A percentile compares a stretch with the other conserved stretches of the same genome.
Evolutionary conservation across 306 rosid genomes (phyloP).

Genomic region (Ormosia emarginata): DNA sequence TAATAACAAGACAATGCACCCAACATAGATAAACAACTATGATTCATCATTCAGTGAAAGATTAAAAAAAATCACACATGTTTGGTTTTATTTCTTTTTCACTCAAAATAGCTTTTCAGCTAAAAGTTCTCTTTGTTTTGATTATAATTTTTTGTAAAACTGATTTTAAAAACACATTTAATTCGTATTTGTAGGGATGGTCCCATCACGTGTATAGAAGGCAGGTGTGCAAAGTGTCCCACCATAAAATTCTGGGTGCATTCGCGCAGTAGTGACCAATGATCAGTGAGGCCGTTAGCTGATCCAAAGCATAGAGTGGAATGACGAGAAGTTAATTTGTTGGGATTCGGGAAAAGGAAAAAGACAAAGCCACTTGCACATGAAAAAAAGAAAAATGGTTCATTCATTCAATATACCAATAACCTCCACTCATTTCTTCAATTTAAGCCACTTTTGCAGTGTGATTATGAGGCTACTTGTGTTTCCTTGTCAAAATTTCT

Average conservation of each 20-base stretch:
- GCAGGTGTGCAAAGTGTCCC: background rate
- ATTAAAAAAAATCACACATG: too few species aligned
- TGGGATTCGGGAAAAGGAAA: background rate
- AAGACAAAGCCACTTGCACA: conserved; percentile 30
- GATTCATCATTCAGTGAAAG: too few species aligned
- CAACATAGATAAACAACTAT: too few species aligned
- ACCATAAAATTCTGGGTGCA: conserved; percentile 33
- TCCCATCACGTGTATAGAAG: conserved; percentile 4
- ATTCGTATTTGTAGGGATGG: conserved; percentile 10
- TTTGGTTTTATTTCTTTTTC: too few species aligned
- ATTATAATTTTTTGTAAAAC: background rate
- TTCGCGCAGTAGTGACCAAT: background rate
- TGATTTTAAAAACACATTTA: background rate
- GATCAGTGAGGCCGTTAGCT: conserved; percentile 9
- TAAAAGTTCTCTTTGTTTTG: background rate
- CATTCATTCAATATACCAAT: conserved; percentile 17
- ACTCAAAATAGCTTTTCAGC: background rate
- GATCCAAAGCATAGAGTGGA: conserved; percentile 37
- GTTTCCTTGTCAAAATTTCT: conserved; percentile 2
- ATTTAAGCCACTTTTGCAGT: background rate
- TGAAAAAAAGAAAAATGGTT: background rate
- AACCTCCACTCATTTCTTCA: background rate
- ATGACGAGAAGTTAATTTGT: conserved; percentile 23
- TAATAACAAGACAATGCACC: background rate
- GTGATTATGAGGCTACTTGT: background rate